Evolutionary conservation across 371 early-diverging fungal genomes (phyloP).

Genomic region (Funneliformis caledonium): DNA sequence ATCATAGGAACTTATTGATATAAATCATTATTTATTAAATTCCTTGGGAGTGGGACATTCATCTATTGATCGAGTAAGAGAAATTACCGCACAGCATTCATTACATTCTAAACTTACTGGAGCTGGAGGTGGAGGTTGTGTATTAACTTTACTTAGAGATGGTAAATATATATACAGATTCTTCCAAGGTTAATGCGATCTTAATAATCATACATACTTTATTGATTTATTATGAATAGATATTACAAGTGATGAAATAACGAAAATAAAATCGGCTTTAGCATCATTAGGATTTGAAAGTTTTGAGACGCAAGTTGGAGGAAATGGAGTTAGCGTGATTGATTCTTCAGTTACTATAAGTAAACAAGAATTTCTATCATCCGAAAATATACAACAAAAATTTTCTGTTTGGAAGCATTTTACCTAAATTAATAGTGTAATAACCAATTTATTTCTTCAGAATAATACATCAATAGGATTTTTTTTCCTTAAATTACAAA

Average conservation of each 20-base stretch:
- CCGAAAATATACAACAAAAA: background rate
- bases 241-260: slow-evolving; percentile 46
- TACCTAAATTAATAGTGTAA: background rate
- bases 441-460: too few species aligned
- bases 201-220: background rate
- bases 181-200: background rate
- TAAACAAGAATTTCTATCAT: slow-evolving; percentile 17
- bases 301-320: slow-evolving; percentile 77
- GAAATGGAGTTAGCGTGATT: slow-evolving; percentile 61
- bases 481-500: background rate
- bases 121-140: slow-evolving; percentile 98
- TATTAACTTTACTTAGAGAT: slow-evolving; percentile 77
- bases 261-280: slow-evolving; percentile 53
- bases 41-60: slow-evolving; percentile 86
- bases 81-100: slow-evolving; percentile 61
- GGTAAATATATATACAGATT: slow-evolving; percentile 51
- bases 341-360: background rate
- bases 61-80: slow-evolving; percentile 77
- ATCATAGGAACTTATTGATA: slow-evolving; percentile 68
- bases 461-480: too few species aligned
- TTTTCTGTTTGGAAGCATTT: slow-evolving; percentile 22
- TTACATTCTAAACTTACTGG: slow-evolving; percentile 92
- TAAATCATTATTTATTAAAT: slow-evolving; percentile 82
- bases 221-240: slow-evolving; percentile 41
- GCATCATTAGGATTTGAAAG: slow-evolving; percentile 66